phyloP scores from a whole-genome alignment of 345 rosid genomes.

The Gossypioides kirkii region DNA sequence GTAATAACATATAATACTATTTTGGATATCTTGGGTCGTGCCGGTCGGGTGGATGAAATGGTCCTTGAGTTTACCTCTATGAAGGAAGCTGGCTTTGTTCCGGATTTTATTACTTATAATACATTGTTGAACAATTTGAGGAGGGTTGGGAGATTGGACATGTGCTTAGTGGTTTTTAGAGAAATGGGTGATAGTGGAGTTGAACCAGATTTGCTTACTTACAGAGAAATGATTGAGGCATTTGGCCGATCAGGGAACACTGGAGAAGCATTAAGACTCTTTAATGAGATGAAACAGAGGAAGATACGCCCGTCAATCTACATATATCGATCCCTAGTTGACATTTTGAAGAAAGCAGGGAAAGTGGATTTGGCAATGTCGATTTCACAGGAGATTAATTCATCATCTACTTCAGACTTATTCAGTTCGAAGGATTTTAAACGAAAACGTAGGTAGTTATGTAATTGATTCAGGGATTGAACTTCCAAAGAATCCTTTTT shows the following conservation, averaged over 20 bases:
- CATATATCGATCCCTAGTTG: conserved; percentile 48
- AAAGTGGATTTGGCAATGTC: conserved; percentile 42
- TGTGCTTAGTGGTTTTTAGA: conserved; percentile 42
- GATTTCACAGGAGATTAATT: conserved; percentile 58
- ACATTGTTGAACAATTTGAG: conserved; percentile 59
- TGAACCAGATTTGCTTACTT: conserved; percentile 73
- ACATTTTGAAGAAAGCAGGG: conserved; percentile 45
- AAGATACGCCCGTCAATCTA: conserved; percentile 62
- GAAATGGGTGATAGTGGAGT: conserved; percentile 59
- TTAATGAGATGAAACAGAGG: conserved; percentile 62
- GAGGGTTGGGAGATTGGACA: conserved; percentile 65
- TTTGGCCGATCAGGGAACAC: conserved; percentile 70
- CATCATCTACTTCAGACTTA: conserved; percentile 38
- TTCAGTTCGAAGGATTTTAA: conserved; percentile 68
- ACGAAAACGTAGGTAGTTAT: conserved; percentile 21
- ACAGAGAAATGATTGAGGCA: conserved; percentile 65
- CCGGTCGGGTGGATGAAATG: conserved; percentile 60
- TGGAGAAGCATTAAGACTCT: conserved; percentile 55
- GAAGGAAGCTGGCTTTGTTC: conserved; percentile 53
- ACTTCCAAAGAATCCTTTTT: background rate
- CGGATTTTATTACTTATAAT: conserved; percentile 67
- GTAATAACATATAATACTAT: conserved; percentile 65
- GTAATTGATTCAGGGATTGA: background rate
- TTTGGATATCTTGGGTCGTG: conserved; percentile 59
- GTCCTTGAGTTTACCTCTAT: conserved; percentile 41